phyloP scores from a whole-genome alignment of 768 basidiomycete genomes.

The Tylopilus cervinicoccineus region DNA sequence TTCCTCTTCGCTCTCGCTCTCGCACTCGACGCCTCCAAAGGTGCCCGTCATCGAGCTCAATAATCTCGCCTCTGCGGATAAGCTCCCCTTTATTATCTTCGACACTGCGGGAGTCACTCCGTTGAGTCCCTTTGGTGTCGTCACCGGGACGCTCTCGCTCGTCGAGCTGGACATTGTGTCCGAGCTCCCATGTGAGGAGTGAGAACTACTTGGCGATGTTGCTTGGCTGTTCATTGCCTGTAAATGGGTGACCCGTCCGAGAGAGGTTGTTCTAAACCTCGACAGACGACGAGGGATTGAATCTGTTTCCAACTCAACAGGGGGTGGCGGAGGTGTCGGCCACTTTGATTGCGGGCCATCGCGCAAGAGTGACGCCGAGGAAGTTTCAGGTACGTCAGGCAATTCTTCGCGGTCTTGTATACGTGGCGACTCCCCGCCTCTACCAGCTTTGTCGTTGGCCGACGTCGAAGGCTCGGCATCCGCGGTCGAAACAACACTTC shows the following conservation, averaged over 20 bases:
- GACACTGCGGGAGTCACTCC: background rate
- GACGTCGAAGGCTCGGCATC: slow-evolving; percentile 2
- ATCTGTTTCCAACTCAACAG: slow-evolving; percentile 24
- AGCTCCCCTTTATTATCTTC: slow-evolving; percentile 11
- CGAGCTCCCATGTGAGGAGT: slow-evolving; percentile 36
- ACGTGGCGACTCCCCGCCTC: slow-evolving; percentile 1
- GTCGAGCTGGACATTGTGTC: slow-evolving; percentile 34
- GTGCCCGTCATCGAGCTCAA: slow-evolving; percentile 34
- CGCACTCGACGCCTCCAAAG: slow-evolving; percentile 32
- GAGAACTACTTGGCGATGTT: slow-evolving; percentile 49
- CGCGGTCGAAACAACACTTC: slow-evolving; percentile 11
- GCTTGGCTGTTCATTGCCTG: slow-evolving; percentile 10
- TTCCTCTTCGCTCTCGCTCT: slow-evolving; percentile 6
- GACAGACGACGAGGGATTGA: slow-evolving; percentile 24
- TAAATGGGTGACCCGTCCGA: slow-evolving; percentile 25
- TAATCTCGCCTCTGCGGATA: slow-evolving; percentile 25
- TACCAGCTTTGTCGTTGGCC: background rate
- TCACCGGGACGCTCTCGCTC: slow-evolving; percentile 16
- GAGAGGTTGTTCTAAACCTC: slow-evolving; percentile 27
- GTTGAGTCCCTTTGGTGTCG: slow-evolving; percentile 17
- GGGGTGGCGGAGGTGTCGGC: slow-evolving; percentile 30
- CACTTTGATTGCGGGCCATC: slow-evolving; percentile 23
- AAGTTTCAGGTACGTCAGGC: slow-evolving; percentile 10
- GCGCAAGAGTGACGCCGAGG: slow-evolving; percentile 17
- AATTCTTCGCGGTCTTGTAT: slow-evolving; percentile 10